Base-by-base conservation (phyloP, 768 basidiomycete species). In the Leccinum ochraceum region DNA sequence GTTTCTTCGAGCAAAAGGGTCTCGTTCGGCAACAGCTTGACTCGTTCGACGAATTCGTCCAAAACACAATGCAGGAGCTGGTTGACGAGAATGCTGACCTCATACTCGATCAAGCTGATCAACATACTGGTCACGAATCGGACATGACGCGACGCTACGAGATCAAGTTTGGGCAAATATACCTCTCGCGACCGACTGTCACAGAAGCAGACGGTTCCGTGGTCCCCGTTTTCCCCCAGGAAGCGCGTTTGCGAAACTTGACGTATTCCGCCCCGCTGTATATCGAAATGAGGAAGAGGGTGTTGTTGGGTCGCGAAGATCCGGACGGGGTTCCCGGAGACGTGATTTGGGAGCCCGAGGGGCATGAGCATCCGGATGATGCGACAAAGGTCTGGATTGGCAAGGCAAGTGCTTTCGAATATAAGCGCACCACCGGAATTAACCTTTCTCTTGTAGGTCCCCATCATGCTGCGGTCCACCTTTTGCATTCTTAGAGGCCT, bases 41-140 rank as follows among this genome's bases (percentile, higher is more conserved):
- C 78, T 95, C 93, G 11, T 99, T 96, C 76, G 95, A 99, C 73
- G 96, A 98, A 77, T 99, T 98, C 70, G 93, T 99, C 36, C 94
- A 98, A 72, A 98, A 98, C 68, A 98, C 95, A 14, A 97, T 99
- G 95, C 96, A 98, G 76, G 97, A 98, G 74, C 83, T 99, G 26
- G 95, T 99, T 22, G 97, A 98, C 73, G 97, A 99, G 78, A 93
- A 93, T 65, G 78, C 89, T n/a, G 93, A 94, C 68, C 86, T 99
- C 70, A 95, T 96, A 65, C 80, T 99, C 53, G 96, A 98, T 77
- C 97, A 98, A 76, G 90, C 90, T 55, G 90, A 93, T 74, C 97
- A 99, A 76, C 94, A 97, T 73, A 91, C 95, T 9, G 96, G 96
- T 6, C 89, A 91, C 64, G 86, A 89, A 49, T 83, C 86, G 62